A percentile compares a stretch with the other conserved stretches of the same genome.
Conservation (phyloP, 2,329 filamentous ascomycete species). For the Pseudogymnoascus sp. region DNA sequence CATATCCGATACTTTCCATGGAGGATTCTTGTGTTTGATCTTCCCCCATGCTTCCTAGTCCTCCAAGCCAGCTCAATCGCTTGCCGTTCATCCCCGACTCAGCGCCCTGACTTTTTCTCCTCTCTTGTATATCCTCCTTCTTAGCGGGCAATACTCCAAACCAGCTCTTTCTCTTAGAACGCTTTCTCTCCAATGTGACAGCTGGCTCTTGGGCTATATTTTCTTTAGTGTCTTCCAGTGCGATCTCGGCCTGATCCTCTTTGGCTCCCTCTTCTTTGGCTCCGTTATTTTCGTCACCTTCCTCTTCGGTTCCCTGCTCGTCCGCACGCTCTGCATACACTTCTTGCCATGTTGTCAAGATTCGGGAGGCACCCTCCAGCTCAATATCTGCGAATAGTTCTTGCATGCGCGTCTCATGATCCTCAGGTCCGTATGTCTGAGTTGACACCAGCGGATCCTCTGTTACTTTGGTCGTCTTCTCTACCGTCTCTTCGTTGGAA, state of each 20-base stretch:
- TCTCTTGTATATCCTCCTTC: background rate
- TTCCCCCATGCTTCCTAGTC: background rate
- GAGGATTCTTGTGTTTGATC: background rate
- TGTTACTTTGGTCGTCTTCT: background rate
- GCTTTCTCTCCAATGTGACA: background rate
- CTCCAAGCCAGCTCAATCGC: background rate
- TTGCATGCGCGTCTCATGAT: background rate
- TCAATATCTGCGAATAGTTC: background rate
- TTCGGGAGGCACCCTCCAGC: background rate
- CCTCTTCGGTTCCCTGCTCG: background rate
- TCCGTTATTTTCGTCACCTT: too few relatives aligned
- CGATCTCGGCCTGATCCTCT: background rate
- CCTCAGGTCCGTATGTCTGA: background rate
- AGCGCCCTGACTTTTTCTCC: background rate
- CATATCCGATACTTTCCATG: background rate
- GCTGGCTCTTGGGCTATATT: background rate
- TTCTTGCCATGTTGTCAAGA: background rate
- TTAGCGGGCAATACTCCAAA: background rate
- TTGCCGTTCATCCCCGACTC: background rate
- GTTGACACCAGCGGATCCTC: background rate
- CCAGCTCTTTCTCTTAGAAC: background rate
- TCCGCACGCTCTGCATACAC: background rate
- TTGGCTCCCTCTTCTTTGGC: too few relatives aligned
- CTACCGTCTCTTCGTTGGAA: background rate
- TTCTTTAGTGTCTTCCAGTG: background rate